Evolutionary conservation across 2,329 filamentous ascomycete species (phyloP), one percentile per base, ranked within the genome.

Genomic region (Aspergillus ustus): DNA sequence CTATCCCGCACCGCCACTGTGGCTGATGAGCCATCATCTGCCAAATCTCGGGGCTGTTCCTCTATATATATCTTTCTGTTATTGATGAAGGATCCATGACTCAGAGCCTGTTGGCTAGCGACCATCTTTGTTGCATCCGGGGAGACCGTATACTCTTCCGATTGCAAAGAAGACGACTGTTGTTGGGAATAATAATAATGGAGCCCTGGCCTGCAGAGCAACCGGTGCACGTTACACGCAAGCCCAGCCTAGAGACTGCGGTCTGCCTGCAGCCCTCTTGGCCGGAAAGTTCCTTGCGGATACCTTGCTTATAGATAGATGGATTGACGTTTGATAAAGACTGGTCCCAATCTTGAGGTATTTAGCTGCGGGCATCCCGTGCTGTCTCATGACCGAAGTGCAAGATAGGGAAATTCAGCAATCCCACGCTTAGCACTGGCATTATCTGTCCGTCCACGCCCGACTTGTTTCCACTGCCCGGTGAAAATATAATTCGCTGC

Each of bases 1-100:
- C 11, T 4, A 2, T 2, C 0, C 40, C 2, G 34, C 64, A 74
- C 73, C 69, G 73, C 70, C 73, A 74, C 70, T 70, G 71, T 73
- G 73, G 73, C 73, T 75, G 62, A 25, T 58, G 59, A 5, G 11
- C 19, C 17, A 4, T 11, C 20, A 31, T 17, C 6, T 29, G 31
- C 2, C 31, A 28, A 25, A 25, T 25, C 25, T 25, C 6, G 25
- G 25, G 29, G 17, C 45, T 52, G 19, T 28, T 7, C 29, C 28
- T 19, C 19, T 40, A 22, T 53, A 31, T 28, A 43, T 52, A 46
- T 15, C 57, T 17, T 25, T n/a, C 6, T n/a, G 20, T 22, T 34
- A 20, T 49, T 45, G n/a, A 31, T 9, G 48, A 50, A 50, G 48
- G 48, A 31, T 31, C 19, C 4, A 29, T 50, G 25, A 50, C 34